Evolutionary conservation across 2,329 filamentous ascomycete species (phyloP).

Genomic region (Escovopsis sp.): DNA sequence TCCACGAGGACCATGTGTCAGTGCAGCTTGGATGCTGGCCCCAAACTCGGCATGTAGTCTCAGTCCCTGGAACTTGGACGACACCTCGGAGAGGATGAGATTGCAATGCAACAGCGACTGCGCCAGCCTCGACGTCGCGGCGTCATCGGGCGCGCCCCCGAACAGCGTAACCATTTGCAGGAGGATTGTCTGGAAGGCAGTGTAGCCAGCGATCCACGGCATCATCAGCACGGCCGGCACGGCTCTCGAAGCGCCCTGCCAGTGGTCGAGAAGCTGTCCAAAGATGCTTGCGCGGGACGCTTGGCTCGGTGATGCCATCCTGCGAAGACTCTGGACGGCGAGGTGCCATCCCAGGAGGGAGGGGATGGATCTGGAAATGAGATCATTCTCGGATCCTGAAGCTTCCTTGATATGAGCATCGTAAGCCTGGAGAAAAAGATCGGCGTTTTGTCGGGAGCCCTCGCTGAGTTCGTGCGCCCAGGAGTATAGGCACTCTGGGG

Average conservation of each 20-base stretch:
- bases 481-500: neutral
- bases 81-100: slow-evolving; percentile 1
- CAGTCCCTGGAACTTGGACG: slow-evolving; percentile 1
- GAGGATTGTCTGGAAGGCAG: slow-evolving; percentile 1
- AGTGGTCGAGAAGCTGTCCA: neutral
- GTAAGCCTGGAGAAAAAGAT: neutral
- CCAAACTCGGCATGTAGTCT: neutral
- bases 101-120: neutral
- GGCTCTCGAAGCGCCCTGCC: neutral
- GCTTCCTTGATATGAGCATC: neutral
- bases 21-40: neutral
- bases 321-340: neutral
- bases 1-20: neutral
- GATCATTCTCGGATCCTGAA: neutral
- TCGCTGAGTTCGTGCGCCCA: slow-evolving; percentile 2
- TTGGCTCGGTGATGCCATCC: neutral
- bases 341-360: neutral
- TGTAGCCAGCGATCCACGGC: slow-evolving; percentile 3
- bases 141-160: neutral
- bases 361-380: neutral
- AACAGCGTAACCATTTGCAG: slow-evolving; percentile 1
- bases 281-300: neutral
- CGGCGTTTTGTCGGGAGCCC: neutral
- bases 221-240: neutral
- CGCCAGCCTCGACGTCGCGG: neutral